Evolutionary conservation across 805 yeast species (phyloP).

Genomic region (Metschnikowia bowlesiae): DNA sequence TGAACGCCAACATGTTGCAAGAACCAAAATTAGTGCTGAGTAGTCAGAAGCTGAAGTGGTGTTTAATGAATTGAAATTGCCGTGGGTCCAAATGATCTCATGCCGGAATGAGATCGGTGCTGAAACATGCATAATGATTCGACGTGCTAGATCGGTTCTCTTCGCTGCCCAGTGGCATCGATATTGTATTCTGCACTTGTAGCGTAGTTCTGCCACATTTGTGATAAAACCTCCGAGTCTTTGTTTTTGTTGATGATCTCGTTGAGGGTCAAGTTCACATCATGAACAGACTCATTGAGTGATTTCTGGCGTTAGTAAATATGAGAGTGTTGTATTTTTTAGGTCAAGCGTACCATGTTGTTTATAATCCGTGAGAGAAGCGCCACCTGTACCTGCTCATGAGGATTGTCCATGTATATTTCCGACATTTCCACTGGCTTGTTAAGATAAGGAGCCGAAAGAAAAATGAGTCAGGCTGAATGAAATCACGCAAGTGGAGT

Average conservation of each 20-base stretch:
- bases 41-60: not conserved
- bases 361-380: slow-evolving; percentile 70
- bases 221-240: slow-evolving; percentile 66
- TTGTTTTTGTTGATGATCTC: slow-evolving; percentile 62
- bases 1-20: not conserved
- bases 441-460: too few relatives aligned
- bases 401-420: slow-evolving; percentile 71
- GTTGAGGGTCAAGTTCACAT: slow-evolving; percentile 57
- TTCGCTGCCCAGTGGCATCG: slow-evolving; percentile 58
- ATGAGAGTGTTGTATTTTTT: too few relatives aligned
- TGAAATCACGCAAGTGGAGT: not conserved
- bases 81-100: too few relatives aligned
- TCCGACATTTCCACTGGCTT: not conserved
- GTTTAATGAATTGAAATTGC: not conserved
- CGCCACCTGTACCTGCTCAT: slow-evolving; percentile 75
- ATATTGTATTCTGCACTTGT: slow-evolving; percentile 67
- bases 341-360: slow-evolving; percentile 56
- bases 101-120: too few relatives aligned
- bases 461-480: not conserved
- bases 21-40: not conserved
- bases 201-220: slow-evolving; percentile 75
- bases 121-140: too few relatives aligned
- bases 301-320: slow-evolving; percentile 46
- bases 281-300: slow-evolving; percentile 64
- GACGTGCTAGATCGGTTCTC: slow-evolving; percentile 38